These are phyloP conservation scores for Oenanthe javanica DNA, from an alignment of 140 eudicot genomes.

Conservation along the genomic window DNA sequence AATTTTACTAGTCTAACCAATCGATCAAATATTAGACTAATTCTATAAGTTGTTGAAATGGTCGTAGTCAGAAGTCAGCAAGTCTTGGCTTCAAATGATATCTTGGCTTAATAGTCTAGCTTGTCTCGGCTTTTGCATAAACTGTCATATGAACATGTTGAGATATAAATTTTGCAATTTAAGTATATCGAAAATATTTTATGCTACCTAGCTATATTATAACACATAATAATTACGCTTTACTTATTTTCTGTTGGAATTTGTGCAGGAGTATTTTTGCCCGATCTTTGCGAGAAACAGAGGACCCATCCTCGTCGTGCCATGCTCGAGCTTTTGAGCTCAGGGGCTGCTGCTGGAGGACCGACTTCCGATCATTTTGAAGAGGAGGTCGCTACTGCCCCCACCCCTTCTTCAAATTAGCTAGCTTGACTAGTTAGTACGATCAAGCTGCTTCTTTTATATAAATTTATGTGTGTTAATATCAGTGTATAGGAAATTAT, in stretches of 20 bases:
- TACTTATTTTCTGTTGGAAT: neutral
- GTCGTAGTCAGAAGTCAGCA: neutral
- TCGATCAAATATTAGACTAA: neutral
- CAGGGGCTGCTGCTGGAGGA: conserved; percentile 61
- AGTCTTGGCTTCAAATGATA: neutral
- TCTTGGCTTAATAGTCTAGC: neutral
- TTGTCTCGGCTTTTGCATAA: neutral
- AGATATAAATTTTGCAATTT: too few species aligned
- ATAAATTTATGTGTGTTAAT: neutral
- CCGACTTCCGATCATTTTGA: conserved; percentile 25
- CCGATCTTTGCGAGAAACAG: conserved; percentile 61
- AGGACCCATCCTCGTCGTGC: conserved; percentile 65
- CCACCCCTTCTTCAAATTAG: conserved; percentile 36
- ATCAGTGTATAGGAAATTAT: neutral
- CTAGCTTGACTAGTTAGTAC: conserved; percentile 11
- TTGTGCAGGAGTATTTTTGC: conserved; percentile 58
- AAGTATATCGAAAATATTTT: too few species aligned
- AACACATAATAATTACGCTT: too few species aligned
- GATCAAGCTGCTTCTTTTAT: conserved; percentile 10
- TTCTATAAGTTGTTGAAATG: neutral
- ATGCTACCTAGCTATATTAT: too few species aligned
- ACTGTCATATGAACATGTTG: neutral
- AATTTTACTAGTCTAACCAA: neutral
- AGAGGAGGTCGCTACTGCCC: conserved; percentile 29
- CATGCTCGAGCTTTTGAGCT: conserved; percentile 66